Base-by-base conservation (phyloP, 768 basidiomycete species). In the Trametopsis cervina region DNA sequence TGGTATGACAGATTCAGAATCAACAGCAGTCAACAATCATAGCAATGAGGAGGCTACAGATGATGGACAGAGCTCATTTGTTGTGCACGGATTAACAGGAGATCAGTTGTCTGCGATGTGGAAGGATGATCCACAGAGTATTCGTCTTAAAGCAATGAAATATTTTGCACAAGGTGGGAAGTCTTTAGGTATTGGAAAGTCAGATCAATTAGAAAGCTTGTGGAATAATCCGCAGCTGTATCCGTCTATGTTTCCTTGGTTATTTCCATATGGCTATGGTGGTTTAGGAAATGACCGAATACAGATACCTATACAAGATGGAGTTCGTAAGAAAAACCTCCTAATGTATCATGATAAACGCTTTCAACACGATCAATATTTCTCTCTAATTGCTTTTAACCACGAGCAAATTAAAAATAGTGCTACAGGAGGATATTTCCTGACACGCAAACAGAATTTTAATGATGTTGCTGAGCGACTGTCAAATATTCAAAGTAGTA, bases 241-340 rank as follows among this genome's bases (percentile, higher is more conserved):
- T 53, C 67, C 71, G 1, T 53, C 59, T 13, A 67, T 66, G 65
- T 69, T 67, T 56, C 69, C 69, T 0, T 72, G 70, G 67, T 47
- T 71, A 1, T 73, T 67, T 53, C 70, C 70, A 0, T 72, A 71
- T 56, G 68, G 71, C 0, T 18, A 54, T 7, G 71, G 69, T 9
- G 68, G 67, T 0, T 57, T 71, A 11, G 66, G 64, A 5, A 47
- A 59, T 54, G 20, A 36, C 2, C 5, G 5, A 3, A 66, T 65
- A 21, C 42, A 49, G n/a, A 15, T 33, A 33, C 7, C 7, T 7
- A 33, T 33, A 7, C 7, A 15, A 7, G 29, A 33, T 33, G 29
- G 9, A 7, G 15, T 33, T 7, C 29, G 29, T 7, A 33, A 33
- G 29, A 33, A 33, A 33, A 37, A 54, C 13, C 40, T 68, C 0